Evolutionary conservation across 768 basidiomycete genomes (phyloP).

Genomic region (Russula sp.): DNA sequence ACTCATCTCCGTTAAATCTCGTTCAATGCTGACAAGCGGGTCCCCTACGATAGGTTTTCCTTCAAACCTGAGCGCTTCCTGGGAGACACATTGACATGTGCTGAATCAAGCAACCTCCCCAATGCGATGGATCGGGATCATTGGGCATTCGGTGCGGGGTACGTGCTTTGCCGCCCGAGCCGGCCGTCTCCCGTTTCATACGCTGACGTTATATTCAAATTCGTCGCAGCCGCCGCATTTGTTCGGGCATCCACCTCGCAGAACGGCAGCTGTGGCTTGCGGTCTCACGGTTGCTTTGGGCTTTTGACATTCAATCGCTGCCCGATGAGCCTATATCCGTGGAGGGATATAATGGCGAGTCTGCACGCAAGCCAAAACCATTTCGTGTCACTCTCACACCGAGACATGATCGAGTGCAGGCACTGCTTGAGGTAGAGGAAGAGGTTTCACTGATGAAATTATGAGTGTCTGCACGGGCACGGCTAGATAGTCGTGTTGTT

Average conservation of each 20-base stretch:
- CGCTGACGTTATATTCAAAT: neutral
- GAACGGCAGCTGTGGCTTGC: slow-evolving; percentile 47
- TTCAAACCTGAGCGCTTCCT: slow-evolving; percentile 48
- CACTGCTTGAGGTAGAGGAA: slow-evolving; percentile 23
- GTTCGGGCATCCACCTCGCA: slow-evolving; percentile 45
- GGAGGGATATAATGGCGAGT: slow-evolving; percentile 47
- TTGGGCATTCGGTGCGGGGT: slow-evolving; percentile 53
- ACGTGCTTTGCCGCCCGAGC: slow-evolving; percentile 27
- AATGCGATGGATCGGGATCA: slow-evolving; percentile 43
- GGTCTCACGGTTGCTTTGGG: slow-evolving; percentile 49
- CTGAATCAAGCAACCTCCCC: slow-evolving; percentile 43
- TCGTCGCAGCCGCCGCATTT: slow-evolving; percentile 37
- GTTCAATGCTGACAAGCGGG: neutral
- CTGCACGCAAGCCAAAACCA: slow-evolving; percentile 46
- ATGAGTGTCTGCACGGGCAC: no score
- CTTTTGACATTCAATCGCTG: slow-evolving; percentile 44
- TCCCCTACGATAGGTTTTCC: slow-evolving; percentile 26
- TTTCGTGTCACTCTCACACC: slow-evolving; percentile 37
- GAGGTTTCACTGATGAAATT: slow-evolving; percentile 24
- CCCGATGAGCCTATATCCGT: slow-evolving; percentile 45
- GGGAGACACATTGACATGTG: slow-evolving; percentile 40
- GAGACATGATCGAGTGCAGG: slow-evolving; percentile 29
- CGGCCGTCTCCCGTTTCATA: no score
- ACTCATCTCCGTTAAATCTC: slow-evolving; percentile 22
- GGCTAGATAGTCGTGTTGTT: no score